A percentile compares a stretch with the other conserved stretches of the same genome.
These are phyloP conservation scores for Blastobotrys malaysiensis DNA, from an alignment of 1,139 yeast species.

Conservation along the genomic window DNA sequence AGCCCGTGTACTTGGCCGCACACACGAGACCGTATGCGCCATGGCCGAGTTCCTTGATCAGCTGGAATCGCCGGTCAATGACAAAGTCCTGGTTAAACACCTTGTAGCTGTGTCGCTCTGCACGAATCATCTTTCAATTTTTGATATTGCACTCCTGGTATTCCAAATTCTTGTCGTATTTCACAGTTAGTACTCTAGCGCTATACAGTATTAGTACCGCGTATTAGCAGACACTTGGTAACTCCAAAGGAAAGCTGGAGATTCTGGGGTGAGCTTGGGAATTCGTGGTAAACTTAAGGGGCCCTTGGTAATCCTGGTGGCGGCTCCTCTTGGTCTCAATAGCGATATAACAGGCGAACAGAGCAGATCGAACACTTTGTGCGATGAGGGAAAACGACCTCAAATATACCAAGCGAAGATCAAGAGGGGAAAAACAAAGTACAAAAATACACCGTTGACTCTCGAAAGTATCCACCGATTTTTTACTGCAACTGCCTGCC, in stretches of 20 bases:
- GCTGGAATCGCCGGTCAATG: slow-evolving; percentile 76
- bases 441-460: neutral
- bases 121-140: slow-evolving; percentile 20
- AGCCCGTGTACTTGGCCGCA: slow-evolving; percentile 73
- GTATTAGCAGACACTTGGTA: too few species aligned
- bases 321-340: too few species aligned
- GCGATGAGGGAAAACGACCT: neutral
- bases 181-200: too few species aligned
- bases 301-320: too few species aligned
- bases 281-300: too few species aligned
- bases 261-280: too few species aligned
- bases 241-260: too few species aligned
- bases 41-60: slow-evolving; percentile 88
- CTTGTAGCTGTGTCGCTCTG: slow-evolving; percentile 41
- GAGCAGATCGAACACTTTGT: too few species aligned
- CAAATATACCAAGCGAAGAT: neutral
- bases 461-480: neutral
- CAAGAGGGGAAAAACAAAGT: neutral
- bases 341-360: too few species aligned
- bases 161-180: too few species aligned
- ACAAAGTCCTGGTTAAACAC: slow-evolving; percentile 88
- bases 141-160: too few species aligned
- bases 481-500: neutral
- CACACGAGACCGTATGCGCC: slow-evolving; percentile 98
- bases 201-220: too few species aligned